Evolutionary conservation across 2,329 filamentous ascomycete species (phyloP).

Genomic region (Aspergillus persii): DNA sequence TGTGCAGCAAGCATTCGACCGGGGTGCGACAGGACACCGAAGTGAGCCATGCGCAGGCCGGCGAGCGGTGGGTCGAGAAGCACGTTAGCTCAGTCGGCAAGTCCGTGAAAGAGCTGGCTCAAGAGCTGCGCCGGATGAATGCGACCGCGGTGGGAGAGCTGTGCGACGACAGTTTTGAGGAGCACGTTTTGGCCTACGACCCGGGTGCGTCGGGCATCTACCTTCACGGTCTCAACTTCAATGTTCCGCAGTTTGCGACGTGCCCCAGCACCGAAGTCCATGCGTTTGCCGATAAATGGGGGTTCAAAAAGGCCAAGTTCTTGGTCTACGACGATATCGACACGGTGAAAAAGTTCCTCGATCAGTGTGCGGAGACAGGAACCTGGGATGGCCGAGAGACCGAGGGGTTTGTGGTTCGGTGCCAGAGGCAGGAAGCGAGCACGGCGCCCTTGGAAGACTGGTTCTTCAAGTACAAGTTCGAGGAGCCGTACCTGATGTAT

Average conservation of each 20-base stretch:
- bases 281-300: conserved; percentile 86
- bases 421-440: conserved; percentile 60
- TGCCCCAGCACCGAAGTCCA: conserved; percentile 82
- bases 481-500: conserved; percentile 98
- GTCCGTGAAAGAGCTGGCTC: conserved; percentile 74
- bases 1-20: conserved; percentile 99
- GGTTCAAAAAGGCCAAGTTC: conserved; percentile 84
- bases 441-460: conserved; percentile 71
- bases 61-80: conserved; percentile 75
- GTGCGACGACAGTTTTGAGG: conserved; percentile 93
- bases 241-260: conserved; percentile 86
- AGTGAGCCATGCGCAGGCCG: conserved; percentile 78
- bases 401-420: conserved; percentile 94
- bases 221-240: conserved; percentile 93
- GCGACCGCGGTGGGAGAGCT: conserved; percentile 94
- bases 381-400: conserved; percentile 88
- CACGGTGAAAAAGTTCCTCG: conserved; percentile 75
- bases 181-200: conserved; percentile 89
- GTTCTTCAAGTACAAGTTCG: conserved; percentile 99
- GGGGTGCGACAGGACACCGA: conserved; percentile 70
- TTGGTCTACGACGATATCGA: conserved; percentile 72
- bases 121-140: conserved; percentile 73
- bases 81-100: conserved; percentile 77
- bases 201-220: conserved; percentile 84
- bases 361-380: conserved; percentile 81